Evolutionary conservation across 352 stramenopile genomes (phyloP).

Genomic region (Pythium apleroticum): DNA sequence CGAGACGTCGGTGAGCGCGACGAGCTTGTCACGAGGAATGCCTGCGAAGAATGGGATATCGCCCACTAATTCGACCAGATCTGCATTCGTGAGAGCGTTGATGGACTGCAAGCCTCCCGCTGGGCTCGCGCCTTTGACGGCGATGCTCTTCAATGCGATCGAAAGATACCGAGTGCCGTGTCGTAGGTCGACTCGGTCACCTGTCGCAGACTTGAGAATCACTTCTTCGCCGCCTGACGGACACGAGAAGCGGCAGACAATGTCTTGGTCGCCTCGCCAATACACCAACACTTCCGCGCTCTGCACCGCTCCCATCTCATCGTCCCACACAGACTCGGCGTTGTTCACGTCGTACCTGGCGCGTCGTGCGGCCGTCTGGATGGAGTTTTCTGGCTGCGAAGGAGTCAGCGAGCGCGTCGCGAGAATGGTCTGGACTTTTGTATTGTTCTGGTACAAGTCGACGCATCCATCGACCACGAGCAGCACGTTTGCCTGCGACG

Average conservation of each 20-base stretch:
- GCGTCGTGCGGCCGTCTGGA: conserved; percentile 19
- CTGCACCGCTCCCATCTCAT: conserved; percentile 11
- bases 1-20: conserved; percentile 65
- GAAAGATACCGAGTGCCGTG: conserved; percentile 43
- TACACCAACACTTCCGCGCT: conserved; percentile 49
- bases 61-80: conserved; percentile 57
- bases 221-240: conserved; percentile 60
- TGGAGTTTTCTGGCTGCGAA: conserved; percentile 9
- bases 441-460: conserved; percentile 47
- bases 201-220: conserved; percentile 58
- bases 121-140: conserved; percentile 13
- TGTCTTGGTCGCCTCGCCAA: conserved; percentile 53
- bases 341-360: conserved; percentile 20
- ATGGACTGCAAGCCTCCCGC: conserved; percentile 34
- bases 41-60: conserved; percentile 75
- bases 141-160: conserved; percentile 38
- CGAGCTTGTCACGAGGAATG: conserved; percentile 59
- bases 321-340: conserved; percentile 24
- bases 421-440: conserved; percentile 41
- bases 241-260: conserved; percentile 66
- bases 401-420: conserved; percentile 28
- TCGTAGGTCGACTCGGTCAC: conserved; percentile 45
- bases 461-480: conserved; percentile 56
- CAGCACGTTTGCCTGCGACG: conserved; percentile 37
- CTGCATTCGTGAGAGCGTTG: conserved; percentile 66